Percentiles rank a stretch among this genome's conserved stretches.
Evolutionary conservation across 176 grass and related monocot species (phyloP).

Genomic region (Pontederia crassipes): DNA sequence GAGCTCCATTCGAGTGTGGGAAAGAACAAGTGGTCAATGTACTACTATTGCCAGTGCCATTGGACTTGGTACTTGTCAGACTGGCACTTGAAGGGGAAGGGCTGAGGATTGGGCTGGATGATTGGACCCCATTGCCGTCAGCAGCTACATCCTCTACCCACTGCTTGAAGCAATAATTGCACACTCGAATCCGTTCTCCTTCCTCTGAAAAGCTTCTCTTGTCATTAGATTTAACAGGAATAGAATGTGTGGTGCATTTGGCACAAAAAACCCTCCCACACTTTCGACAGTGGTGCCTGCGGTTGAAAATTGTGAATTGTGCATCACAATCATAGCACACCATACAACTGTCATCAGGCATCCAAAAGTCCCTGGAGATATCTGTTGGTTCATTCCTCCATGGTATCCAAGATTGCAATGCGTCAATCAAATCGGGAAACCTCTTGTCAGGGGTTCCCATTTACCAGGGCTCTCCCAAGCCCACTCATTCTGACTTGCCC

Average conservation of each 20-base stretch:
- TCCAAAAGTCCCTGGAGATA: slow-evolving; percentile 78
- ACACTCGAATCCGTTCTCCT: slow-evolving; percentile 70
- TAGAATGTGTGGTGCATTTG: slow-evolving; percentile 66
- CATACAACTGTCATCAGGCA: slow-evolving; percentile 93
- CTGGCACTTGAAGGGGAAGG: slow-evolving; percentile 46
- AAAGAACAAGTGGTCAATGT: slow-evolving; percentile 33
- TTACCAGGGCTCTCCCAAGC: slow-evolving; percentile 7
- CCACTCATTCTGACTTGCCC: slow-evolving; percentile 22
- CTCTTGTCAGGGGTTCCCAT: slow-evolving; percentile 65
- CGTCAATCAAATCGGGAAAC: slow-evolving; percentile 52
- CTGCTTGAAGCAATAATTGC: slow-evolving; percentile 75
- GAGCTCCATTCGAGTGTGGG: slow-evolving; percentile 10
- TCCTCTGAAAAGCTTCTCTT: slow-evolving; percentile 30
- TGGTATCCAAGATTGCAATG: slow-evolving; percentile 79
- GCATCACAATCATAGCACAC: slow-evolving; percentile 95
- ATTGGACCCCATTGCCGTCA: slow-evolving; percentile 17
- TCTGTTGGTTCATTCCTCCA: slow-evolving; percentile 47
- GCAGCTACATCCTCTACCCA: slow-evolving; percentile 38
- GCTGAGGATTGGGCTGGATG: slow-evolving; percentile 37
- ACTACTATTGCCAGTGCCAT: slow-evolving; percentile 39
- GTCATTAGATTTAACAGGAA: slow-evolving; percentile 38
- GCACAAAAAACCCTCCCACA: slow-evolving; percentile 96
- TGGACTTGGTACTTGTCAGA: slow-evolving; percentile 50
- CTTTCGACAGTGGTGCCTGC: slow-evolving; percentile 84
- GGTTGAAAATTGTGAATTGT: slow-evolving; percentile 84